Conservation (phyloP, 192 early-diverging fungal genomes). For the Chytriomyces sp. region DNA sequence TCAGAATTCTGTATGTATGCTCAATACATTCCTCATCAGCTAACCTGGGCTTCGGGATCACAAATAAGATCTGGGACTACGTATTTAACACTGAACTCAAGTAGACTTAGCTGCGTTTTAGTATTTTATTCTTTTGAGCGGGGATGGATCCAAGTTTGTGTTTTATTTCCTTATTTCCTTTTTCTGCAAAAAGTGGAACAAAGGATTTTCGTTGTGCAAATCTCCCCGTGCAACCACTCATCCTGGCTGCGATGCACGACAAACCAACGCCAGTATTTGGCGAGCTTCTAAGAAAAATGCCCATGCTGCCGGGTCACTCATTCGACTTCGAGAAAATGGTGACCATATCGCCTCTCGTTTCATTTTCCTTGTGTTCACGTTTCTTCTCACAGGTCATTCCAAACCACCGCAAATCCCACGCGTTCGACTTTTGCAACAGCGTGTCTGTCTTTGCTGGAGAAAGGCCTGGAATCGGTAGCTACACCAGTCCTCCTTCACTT, state of each 20-base stretch:
- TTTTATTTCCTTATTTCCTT: too few relatives aligned
- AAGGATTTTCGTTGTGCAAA: too few relatives aligned
- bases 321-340: slow-evolving; percentile 49
- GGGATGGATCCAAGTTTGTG: too few relatives aligned
- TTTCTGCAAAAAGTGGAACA: too few relatives aligned
- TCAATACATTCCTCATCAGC: slow-evolving; percentile 75
- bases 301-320: slow-evolving; percentile 52
- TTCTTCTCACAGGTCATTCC: slow-evolving; percentile 14
- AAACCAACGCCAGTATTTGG: neutral
- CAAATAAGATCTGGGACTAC: slow-evolving; percentile 88
- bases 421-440: slow-evolving; percentile 59
- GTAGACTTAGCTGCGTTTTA: slow-evolving; percentile 19
- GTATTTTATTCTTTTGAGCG: neutral
- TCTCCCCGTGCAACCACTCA: too few relatives aligned
- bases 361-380: neutral
- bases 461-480: slow-evolving; percentile 55
- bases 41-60: slow-evolving; percentile 86
- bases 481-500: neutral
- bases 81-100: slow-evolving; percentile 69
- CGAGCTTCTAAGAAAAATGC: slow-evolving; percentile 43
- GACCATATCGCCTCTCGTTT: neutral
- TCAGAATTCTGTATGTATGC: neutral
- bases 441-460: slow-evolving; percentile 52
- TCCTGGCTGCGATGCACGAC: too few relatives aligned
- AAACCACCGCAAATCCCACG: slow-evolving; percentile 60